Conservation (phyloP, 1,139 yeast species). For the Geotrichum restrictum region DNA sequence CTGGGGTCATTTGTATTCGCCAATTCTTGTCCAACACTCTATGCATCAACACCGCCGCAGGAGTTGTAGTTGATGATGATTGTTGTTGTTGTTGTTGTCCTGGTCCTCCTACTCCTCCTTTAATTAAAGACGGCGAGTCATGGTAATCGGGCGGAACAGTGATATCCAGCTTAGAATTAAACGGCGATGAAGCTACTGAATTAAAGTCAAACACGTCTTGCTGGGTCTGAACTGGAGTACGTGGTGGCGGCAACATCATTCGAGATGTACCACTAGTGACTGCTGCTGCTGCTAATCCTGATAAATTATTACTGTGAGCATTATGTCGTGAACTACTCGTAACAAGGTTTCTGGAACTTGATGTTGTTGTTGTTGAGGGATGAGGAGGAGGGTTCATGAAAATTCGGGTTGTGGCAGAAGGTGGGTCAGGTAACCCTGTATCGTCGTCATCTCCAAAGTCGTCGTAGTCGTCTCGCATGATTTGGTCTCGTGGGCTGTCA, state of each 20-base stretch:
- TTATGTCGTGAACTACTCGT: too few relatives aligned
- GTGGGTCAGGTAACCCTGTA: conserved; percentile 10
- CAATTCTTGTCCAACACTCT: conserved; percentile 39
- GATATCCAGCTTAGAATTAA: conserved; percentile 13
- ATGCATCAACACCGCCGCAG: conserved; percentile 32
- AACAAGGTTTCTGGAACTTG: background rate
- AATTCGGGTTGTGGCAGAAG: conserved; percentile 5
- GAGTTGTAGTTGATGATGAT: background rate
- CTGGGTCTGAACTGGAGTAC: background rate
- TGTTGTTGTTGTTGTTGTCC: background rate
- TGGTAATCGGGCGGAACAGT: conserved; percentile 7
- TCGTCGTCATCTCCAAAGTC: conserved; percentile 8
- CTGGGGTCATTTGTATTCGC: conserved; percentile 39
- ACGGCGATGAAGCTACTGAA: conserved; percentile 16
- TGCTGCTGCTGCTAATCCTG: background rate
- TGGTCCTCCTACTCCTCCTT: too few relatives aligned
- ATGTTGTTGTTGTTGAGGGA: background rate
- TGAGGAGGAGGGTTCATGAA: background rate
- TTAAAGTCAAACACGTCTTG: background rate
- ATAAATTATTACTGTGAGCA: too few relatives aligned
- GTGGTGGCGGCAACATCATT: conserved; percentile 1
- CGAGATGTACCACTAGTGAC: background rate
- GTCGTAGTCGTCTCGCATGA: too few relatives aligned
- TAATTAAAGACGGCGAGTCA: background rate
- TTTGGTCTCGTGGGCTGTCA: background rate